A percentile compares a stretch with the other conserved stretches of the same genome.
Evolutionary conservation across 192 early-diverging fungal species (phyloP).

Genomic region (Umbelopsis isabellina): DNA sequence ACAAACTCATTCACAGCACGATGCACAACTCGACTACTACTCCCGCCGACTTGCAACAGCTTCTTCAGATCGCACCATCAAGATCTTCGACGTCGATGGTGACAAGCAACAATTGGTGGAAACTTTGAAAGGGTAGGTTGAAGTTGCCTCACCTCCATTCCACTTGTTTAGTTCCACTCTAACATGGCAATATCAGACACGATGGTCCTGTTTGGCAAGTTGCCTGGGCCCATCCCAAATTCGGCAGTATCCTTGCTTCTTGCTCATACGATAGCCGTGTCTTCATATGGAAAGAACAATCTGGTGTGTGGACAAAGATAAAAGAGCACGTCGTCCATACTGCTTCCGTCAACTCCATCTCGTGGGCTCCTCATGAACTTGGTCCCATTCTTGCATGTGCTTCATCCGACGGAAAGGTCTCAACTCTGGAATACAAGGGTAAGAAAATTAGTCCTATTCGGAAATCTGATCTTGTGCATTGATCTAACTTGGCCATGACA

Average conservation of each 20-base stretch:
- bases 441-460: slow-evolving; percentile 12
- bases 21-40: slow-evolving; percentile 67
- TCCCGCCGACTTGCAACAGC: slow-evolving; percentile 94
- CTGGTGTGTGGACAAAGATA: slow-evolving; percentile 76
- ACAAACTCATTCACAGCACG: slow-evolving; percentile 48
- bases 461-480: not conserved
- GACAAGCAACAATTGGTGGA: slow-evolving; percentile 67
- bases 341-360: slow-evolving; percentile 95
- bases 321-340: slow-evolving; percentile 89
- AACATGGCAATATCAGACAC: slow-evolving; percentile 60
- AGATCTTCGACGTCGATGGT: slow-evolving; percentile 89
- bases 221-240: slow-evolving; percentile 98
- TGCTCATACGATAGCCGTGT: slow-evolving; percentile 97
- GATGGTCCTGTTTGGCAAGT: slow-evolving; percentile 99
- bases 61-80: slow-evolving; percentile 95
- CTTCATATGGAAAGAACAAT: slow-evolving; percentile 93
- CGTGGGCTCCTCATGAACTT: slow-evolving; percentile 97
- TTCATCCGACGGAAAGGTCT: slow-evolving; percentile 94
- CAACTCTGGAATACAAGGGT: slow-evolving; percentile 92
- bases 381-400: slow-evolving; percentile 91
- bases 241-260: slow-evolving; percentile 92
- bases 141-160: not conserved
- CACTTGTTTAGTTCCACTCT: not conserved
- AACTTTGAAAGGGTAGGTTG: slow-evolving; percentile 70
- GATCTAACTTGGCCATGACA: slow-evolving; percentile 28